These are phyloP conservation scores for Nitzschia sp. DNA, from an alignment of 108 stramenopile genomes.

Conservation along the genomic window DNA sequence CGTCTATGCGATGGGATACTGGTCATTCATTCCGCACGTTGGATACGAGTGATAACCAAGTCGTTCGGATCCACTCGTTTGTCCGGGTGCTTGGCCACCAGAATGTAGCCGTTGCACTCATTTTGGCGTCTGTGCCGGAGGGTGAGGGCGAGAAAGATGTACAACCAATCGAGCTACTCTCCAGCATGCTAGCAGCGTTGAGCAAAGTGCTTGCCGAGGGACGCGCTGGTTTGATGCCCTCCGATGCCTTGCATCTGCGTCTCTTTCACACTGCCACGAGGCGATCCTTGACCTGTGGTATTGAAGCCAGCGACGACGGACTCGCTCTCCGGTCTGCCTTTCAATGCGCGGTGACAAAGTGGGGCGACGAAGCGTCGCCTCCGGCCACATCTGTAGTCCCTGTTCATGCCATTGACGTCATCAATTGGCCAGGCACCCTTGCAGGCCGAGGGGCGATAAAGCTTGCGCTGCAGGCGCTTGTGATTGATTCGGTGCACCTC, in stretches of 20 bases:
- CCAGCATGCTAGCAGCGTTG: slow-evolving; percentile 50
- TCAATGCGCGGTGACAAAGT: slow-evolving; percentile 31
- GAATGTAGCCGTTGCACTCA: slow-evolving; percentile 49
- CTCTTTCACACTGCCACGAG: slow-evolving; percentile 57
- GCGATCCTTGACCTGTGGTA: background rate
- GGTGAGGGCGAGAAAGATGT: background rate
- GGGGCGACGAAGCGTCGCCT: slow-evolving; percentile 25
- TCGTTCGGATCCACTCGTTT: slow-evolving; percentile 26
- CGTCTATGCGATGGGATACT: slow-evolving; percentile 49
- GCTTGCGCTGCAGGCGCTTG: slow-evolving; percentile 66
- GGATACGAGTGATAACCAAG: background rate
- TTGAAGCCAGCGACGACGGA: slow-evolving; percentile 22
- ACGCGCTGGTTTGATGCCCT: slow-evolving; percentile 33
- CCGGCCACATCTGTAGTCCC: slow-evolving; percentile 53
- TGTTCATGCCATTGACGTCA: slow-evolving; percentile 49
- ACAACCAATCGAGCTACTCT: slow-evolving; percentile 14
- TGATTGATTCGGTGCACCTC: slow-evolving; percentile 63
- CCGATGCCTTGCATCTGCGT: slow-evolving; percentile 54
- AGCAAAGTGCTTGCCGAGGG: slow-evolving; percentile 22
- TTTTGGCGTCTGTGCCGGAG: slow-evolving; percentile 33
- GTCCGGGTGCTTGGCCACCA: slow-evolving; percentile 43
- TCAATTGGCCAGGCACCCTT: slow-evolving; percentile 12
- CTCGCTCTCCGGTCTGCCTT: slow-evolving; percentile 44
- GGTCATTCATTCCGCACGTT: slow-evolving; percentile 44
- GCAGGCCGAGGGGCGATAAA: slow-evolving; percentile 7